These are phyloP conservation scores for Solanum chmielewskii DNA, from an alignment of 257 asterid species.

Conservation along the genomic window DNA sequence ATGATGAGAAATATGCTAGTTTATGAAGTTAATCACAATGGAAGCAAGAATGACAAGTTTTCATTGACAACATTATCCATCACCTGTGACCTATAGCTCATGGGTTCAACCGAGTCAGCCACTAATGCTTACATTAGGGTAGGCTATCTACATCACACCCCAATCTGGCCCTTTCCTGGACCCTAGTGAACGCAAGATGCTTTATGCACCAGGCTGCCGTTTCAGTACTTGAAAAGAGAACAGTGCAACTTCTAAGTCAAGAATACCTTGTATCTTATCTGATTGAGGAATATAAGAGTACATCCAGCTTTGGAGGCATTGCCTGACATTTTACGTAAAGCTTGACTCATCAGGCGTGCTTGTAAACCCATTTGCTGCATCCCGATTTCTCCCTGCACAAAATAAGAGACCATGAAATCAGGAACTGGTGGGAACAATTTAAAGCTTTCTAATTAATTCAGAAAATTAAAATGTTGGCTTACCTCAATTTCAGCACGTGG, in stretches of 20 bases:
- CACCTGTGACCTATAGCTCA: neutral
- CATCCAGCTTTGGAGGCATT: conserved; percentile 99
- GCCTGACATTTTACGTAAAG: conserved; percentile 96
- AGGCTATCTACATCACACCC: neutral
- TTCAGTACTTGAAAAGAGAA: neutral
- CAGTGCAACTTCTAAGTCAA: neutral
- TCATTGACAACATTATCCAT: neutral
- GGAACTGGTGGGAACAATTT: neutral
- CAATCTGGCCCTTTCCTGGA: neutral
- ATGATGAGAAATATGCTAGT: neutral
- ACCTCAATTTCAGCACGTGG: conserved; percentile 99
- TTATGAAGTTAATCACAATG: neutral
- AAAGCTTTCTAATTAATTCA: neutral
- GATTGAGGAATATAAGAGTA: conserved; percentile 88
- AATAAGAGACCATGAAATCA: conserved; percentile 1
- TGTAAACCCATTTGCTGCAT: conserved; percentile 99
- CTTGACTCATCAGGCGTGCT: conserved; percentile 99
- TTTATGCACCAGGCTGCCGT: neutral
- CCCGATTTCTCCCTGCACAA: conserved; percentile 87
- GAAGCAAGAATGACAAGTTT: neutral
- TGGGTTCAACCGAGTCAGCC: neutral
- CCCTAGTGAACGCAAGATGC: neutral
- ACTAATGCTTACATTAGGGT: neutral
- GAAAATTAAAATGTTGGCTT: conserved; percentile 14
- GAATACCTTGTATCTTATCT: conserved; percentile 88